Evolutionary conservation across 31 red algal species (phyloP).

Genomic region (Odonthalia washingtoniensis): DNA sequence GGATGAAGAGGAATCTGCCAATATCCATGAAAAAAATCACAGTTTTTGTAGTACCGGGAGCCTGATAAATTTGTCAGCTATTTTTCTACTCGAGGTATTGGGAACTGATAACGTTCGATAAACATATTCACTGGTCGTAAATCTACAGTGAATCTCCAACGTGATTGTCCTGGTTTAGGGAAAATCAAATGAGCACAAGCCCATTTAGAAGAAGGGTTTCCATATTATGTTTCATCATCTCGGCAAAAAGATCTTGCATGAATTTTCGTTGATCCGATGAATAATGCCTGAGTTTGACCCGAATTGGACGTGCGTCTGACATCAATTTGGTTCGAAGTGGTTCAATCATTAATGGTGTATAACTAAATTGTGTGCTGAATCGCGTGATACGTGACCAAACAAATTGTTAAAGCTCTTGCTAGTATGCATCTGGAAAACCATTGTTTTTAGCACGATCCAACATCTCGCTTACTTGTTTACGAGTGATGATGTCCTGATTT

Average conservation of each 20-base stretch:
- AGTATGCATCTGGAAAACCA: not conserved
- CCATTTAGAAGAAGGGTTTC: not conserved
- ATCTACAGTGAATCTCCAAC: not conserved
- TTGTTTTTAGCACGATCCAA: not conserved
- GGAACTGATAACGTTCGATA: not conserved
- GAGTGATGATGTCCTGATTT: not conserved
- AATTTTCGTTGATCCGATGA: not conserved
- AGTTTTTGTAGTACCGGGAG: not conserved
- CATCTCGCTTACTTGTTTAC: not conserved
- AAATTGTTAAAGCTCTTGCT: not conserved
- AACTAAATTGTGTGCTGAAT: not conserved
- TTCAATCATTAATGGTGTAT: not conserved
- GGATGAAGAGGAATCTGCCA: too few species aligned
- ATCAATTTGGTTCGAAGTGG: not conserved
- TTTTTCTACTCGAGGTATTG: not conserved
- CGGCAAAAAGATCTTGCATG: not conserved
- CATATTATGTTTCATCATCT: not conserved
- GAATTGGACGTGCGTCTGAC: conserved; percentile 12
- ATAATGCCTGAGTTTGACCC: too few species aligned
- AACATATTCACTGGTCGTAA: not conserved
- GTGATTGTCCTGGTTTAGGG: not conserved
- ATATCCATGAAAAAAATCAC: too few species aligned
- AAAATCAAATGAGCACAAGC: not conserved
- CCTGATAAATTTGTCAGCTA: not conserved
- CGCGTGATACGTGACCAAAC: not conserved